Evolutionary conservation across 1,284 basidiomycete genomes (phyloP).

Genomic region (Moesziomyces parantarcticus): DNA sequence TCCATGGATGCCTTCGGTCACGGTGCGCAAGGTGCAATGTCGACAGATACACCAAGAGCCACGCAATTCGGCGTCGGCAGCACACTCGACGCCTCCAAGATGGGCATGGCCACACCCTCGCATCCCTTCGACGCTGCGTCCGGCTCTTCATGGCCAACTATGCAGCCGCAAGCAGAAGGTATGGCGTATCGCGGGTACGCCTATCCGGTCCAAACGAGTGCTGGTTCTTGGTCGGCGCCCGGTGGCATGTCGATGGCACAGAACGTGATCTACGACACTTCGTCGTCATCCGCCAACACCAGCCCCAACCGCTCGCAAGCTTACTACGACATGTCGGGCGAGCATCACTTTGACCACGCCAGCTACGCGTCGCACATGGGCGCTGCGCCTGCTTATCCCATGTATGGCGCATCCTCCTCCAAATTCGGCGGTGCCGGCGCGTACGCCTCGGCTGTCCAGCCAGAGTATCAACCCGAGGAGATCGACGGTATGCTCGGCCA

Average conservation of each 20-base stretch:
- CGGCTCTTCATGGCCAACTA: conserved; percentile 8
- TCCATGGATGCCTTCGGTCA: conserved; percentile 22
- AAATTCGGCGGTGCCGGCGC: conserved; percentile 18
- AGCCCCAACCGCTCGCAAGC: conserved; percentile 37
- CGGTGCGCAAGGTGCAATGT: conserved; percentile 6
- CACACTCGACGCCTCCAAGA: conserved; percentile 15
- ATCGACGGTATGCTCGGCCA: conserved; percentile 47
- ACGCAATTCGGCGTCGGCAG: conserved; percentile 22
- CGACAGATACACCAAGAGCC: conserved; percentile 26
- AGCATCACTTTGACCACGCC: conserved; percentile 22
- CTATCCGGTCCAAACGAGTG: conserved; percentile 19
- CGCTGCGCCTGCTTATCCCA: conserved; percentile 13
- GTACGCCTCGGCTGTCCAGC: conserved; percentile 20
- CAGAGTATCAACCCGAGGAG: conserved; percentile 38
- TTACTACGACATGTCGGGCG: conserved; percentile 40
- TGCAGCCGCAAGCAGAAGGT: conserved; percentile 22
- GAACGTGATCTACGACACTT: conserved; percentile 40
- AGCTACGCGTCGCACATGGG: conserved; percentile 26
- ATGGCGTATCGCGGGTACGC: conserved; percentile 24
- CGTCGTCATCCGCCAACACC: conserved; percentile 36
- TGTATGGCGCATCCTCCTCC: conserved; percentile 19
- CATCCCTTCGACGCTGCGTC: conserved; percentile 19
- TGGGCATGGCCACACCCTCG: conserved; percentile 9
- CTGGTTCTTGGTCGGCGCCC: conserved; percentile 18
- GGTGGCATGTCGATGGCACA: conserved; percentile 34